Percentiles rank a stretch among this genome's conserved stretches.
phyloP scores from a whole-genome alignment of 768 basidiomycete species.

The Boletus subparvulus region DNA sequence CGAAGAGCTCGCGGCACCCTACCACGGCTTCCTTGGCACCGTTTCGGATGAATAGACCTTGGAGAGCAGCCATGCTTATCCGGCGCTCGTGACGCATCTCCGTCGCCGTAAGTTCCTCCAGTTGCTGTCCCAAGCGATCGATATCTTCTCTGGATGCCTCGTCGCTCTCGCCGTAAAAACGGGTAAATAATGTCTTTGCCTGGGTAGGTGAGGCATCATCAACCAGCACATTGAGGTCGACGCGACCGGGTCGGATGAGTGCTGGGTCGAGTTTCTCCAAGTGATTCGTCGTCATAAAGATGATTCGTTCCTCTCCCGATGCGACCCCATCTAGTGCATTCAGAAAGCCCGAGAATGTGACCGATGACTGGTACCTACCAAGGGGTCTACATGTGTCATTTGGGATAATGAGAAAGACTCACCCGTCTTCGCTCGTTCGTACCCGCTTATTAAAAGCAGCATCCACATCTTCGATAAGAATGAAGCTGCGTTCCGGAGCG shows the following conservation, averaged over 20 bases:
- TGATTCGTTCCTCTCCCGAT: slow-evolving; percentile 95
- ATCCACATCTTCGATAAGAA: slow-evolving; percentile 97
- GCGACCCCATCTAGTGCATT: slow-evolving; percentile 98
- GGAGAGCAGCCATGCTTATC: slow-evolving; percentile 94
- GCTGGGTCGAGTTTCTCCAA: slow-evolving; percentile 86
- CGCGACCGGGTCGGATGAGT: slow-evolving; percentile 91
- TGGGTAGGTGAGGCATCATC: slow-evolving; percentile 86
- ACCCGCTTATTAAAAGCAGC: slow-evolving; percentile 94
- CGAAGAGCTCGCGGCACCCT: slow-evolving; percentile 46
- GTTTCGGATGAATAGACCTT: slow-evolving; percentile 90
- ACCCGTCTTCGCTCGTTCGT: slow-evolving; percentile 92
- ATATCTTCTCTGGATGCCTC: slow-evolving; percentile 35
- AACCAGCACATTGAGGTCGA: slow-evolving; percentile 81
- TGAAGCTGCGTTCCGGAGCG: slow-evolving; percentile 87
- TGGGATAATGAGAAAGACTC: slow-evolving; percentile 27
- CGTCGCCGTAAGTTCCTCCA: slow-evolving; percentile 54
- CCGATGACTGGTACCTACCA: slow-evolving; percentile 83
- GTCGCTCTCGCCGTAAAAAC: slow-evolving; percentile 71
- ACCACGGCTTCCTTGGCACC: slow-evolving; percentile 54
- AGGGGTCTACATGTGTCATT: slow-evolving; percentile 11
- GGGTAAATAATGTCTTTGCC: slow-evolving; percentile 71
- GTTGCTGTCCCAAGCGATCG: slow-evolving; percentile 46
- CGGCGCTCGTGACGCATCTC: slow-evolving; percentile 53
- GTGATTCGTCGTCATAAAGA: slow-evolving; percentile 99
- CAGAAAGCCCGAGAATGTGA: slow-evolving; percentile 96